phyloP scores from a whole-genome alignment of 805 yeast genomes.

The Komagataella ulmi region DNA sequence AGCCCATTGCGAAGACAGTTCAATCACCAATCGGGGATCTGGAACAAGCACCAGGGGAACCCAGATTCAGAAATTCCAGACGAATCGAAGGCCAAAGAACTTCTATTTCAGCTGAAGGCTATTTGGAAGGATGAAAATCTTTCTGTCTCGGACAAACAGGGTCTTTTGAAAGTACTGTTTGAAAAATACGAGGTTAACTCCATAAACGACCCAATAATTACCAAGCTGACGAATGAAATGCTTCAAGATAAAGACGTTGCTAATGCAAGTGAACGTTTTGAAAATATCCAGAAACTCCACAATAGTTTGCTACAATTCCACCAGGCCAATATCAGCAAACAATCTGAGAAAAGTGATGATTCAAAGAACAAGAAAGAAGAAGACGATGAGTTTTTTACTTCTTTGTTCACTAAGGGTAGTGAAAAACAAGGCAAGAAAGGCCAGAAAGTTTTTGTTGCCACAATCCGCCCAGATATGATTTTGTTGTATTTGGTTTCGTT shows the following conservation, averaged over 20 bases:
- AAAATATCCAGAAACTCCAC: conserved; percentile 1
- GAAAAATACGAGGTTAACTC: background rate
- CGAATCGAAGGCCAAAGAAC: background rate
- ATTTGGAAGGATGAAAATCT: conserved; percentile 1
- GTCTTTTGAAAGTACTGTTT: background rate
- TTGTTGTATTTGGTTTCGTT: conserved; percentile 2
- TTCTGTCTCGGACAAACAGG: background rate
- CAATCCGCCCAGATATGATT: conserved; percentile 1
- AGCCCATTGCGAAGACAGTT: background rate
- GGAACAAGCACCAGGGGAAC: background rate
- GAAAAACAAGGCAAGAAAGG: background rate
- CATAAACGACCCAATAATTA: background rate
- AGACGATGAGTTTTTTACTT: background rate
- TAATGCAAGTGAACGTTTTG: background rate
- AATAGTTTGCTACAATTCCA: background rate
- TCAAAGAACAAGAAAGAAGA: background rate
- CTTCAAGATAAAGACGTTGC: background rate
- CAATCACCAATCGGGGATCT: background rate
- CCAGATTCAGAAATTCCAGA: background rate
- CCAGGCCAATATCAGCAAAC: background rate
- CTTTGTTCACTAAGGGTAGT: background rate
- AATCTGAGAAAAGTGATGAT: background rate
- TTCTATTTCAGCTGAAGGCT: background rate
- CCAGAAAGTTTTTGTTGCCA: background rate
- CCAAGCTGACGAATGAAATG: background rate